Evolutionary conservation across 2,329 filamentous ascomycete species (phyloP), one percentile per base, ranked within the genome.

Genomic region (Paraphoma sp.): DNA sequence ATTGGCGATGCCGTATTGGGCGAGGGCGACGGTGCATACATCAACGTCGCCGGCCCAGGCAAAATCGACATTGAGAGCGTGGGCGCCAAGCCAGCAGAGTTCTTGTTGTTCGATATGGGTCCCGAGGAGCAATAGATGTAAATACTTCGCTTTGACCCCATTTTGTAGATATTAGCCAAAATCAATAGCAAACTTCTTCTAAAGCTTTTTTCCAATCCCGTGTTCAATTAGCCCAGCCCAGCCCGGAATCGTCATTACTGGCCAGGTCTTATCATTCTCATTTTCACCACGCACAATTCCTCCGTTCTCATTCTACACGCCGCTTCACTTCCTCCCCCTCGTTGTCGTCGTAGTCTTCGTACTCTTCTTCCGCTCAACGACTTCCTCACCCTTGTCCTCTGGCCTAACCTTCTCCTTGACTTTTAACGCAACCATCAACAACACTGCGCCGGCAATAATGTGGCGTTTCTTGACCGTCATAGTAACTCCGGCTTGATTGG

Each of bases 1-100:
- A 63, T 79, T 89, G 67, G 90, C 84, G 87, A 90, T 60, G 85
- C 85, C 0, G 79, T 90, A 14, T 74, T 96, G 16, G 80, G 79
- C 1, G 92, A 96, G 77, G 92, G 92, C 0, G 92, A 96, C 76
- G 92, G 91, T 14, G 91, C 90, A 1, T 95, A 91, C 76, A 79
- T 96, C 6, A 87, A 88, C 6, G 74, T 76, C 1, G 68, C 56
- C n/a, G 79, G 80, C 0, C 79, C 79, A 0, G 78, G 74, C 0
- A 78, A 74, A 65, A 68, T 83, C 42, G 76, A 78, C 51, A 75
- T 83, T 11, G 78, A 81, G 65, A 82, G 79, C 57, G 73, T 81
- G 1, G 81, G 81, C 0, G 79, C 80, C 11, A 78, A 72, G 67
- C 57, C 72, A 4, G 81, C 80, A 0, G 81, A 83, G 64, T 82